Conservation (phyloP, 352 stramenopile species). For the Phytophthora cactorum region DNA sequence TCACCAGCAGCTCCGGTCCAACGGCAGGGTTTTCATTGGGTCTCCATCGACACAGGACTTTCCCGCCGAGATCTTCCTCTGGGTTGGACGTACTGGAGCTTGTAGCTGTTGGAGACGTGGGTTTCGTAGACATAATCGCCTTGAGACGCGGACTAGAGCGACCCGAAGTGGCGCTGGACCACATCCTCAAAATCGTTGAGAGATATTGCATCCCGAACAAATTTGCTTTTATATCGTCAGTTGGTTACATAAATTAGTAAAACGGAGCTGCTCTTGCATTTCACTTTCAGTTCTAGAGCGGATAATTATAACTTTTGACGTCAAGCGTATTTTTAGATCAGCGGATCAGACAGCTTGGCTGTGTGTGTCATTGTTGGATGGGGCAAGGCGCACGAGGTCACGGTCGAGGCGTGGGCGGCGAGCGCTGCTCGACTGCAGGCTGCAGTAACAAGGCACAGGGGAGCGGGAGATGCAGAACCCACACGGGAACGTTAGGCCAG, state of each 20-base stretch:
- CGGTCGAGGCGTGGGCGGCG: slow-evolving; percentile 10
- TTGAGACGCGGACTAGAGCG: not conserved
- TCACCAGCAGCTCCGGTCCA: slow-evolving; percentile 33
- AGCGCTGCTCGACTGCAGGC: slow-evolving; percentile 14
- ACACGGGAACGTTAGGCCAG: slow-evolving; percentile 20
- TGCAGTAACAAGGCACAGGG: slow-evolving; percentile 27
- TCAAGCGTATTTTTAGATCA: not conserved
- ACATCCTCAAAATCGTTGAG: not conserved
- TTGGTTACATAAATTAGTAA: not conserved
- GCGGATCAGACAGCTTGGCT: not conserved
- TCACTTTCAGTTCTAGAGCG: not conserved
- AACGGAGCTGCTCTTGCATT: not conserved
- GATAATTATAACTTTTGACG: not conserved
- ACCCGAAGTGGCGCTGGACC: not conserved
- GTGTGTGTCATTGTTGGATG: slow-evolving; percentile 2
- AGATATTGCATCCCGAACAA: too few species aligned
- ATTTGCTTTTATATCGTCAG: too few species aligned
- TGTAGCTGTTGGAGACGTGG: not conserved
- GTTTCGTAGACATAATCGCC: not conserved
- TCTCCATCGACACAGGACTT: slow-evolving; percentile 24
- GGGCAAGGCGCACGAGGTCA: not conserved
- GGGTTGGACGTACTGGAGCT: not conserved
- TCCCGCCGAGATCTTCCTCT: slow-evolving; percentile 7
- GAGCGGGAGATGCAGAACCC: slow-evolving; percentile 17
- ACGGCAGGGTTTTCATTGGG: not conserved